Base-by-base conservation (phyloP, 306 rosid species). In the Adenanthera pavonina region DNA sequence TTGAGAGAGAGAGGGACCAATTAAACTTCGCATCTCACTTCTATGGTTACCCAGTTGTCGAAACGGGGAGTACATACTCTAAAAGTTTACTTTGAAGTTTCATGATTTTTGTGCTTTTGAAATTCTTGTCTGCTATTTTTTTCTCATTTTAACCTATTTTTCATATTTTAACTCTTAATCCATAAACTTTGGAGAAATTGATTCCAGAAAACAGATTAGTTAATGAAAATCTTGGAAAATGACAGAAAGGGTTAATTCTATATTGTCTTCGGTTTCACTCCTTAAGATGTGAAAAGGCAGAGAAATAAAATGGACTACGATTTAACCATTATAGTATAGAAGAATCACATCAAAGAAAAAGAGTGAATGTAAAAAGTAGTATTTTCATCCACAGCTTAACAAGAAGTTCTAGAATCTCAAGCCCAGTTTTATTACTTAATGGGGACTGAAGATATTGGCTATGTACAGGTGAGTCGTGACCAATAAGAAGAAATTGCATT, bases 341-440 rank as follows among this genome's bases (percentile, higher is more conserved):
- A 33, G 2, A 15, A 61, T 46, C 41, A 61, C 2, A n/a, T 25
- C 47, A 49, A 49, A 20, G 6, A 7, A 25, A 7, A 15, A 43
- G 11, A 34, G 70, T 52, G 44, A 33, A 41, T 43, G 17, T 59
- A 52, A 54, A 74, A 57, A 57, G 72, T 66, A 72, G 72, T 52
- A 82, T 76, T 34, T 87, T 75, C 78, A 90, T 76, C 84, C 67
- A 70, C 80, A 83, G 82, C 84, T 83, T 59, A 82, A 77, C 75
- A 81, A 70, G 75, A 75, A 80, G 80, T 80, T 88, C 72, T 72
- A 76, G 82, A 76, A 62, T 60, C 88, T 49, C 85, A 76, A 69
- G 82, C 54, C 85, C 86, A 54, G 90, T 84, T 77, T 89, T 94
- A 94, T 94, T 92, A 56, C 62, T 78, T 76, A 38, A 83, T 76